Evolutionary conservation across 164 flowering plant species (phyloP), one percentile per base, ranked within the genome.

Genomic region (Kingdonia uniflora): DNA sequence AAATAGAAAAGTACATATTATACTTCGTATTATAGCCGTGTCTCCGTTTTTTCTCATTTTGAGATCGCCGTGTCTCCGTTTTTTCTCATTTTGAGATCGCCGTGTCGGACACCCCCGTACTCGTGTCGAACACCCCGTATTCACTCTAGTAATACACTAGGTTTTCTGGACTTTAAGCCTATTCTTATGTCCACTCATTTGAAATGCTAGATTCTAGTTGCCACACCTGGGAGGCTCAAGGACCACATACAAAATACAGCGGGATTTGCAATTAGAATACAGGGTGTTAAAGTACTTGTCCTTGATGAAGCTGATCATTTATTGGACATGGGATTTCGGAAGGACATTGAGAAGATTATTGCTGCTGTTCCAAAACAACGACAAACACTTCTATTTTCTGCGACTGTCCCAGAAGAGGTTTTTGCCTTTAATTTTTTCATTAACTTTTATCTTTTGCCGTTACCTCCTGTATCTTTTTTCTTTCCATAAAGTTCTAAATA

Each of bases 261-360:
- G 44, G 97, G 94, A 53, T 94, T 94, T 74, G 87, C 96, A 55
- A 77, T 84, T 50, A 76, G 84, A 63, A 63, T 94, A 52, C 79
- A 64, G 88, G 97, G 99, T 56, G 88, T 94, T 53, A 89, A 94
- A 71, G 90, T 85, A 54, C 91, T 94, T 61, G 90, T 94, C 14
- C 87, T 92, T 51, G 99, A 92, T 71, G 99, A 92, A 76, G 99
- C 99, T 59, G 99, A 94, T 67, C 97, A 77, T 70, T 63, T 94
- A 51, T 65, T 94, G 50, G 97, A 84, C 63, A 94, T 94, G 97
- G 99, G 99, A 55, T 94, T 94, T 49, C 82, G 96, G 43, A 89
- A 76, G 53, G 73, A 87, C 56, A 85, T 94, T 72, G 99, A 94
- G 70, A 83, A 52, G 59, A 94, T 94, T 42, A 73, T 94, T 60